Conservation (phyloP, 306 rosid species). For the Coriaria nepalensis region DNA sequence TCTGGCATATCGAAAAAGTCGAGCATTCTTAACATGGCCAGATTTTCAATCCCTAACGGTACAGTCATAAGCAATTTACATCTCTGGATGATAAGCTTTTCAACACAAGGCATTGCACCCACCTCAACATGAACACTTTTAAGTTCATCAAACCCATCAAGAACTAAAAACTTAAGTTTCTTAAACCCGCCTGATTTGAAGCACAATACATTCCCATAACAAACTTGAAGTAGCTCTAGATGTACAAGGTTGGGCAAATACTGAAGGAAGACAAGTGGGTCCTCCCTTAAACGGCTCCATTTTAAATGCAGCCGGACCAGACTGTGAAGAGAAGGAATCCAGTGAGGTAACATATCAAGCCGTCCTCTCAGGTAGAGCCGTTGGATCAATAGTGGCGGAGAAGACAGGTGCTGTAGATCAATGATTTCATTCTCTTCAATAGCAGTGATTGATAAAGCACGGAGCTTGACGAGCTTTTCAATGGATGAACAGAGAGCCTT, state of each 20-base stretch:
- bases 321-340: conserved; percentile 23
- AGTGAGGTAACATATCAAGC: conserved; percentile 17
- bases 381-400: conserved; percentile 13
- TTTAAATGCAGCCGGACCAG: conserved; percentile 13
- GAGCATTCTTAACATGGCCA: conserved; percentile 32
- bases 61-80: conserved; percentile 31
- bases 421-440: conserved; percentile 11
- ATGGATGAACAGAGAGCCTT: conserved; percentile 20
- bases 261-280: conserved; percentile 21
- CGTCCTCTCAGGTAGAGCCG: conserved; percentile 24
- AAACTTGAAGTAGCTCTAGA: conserved; percentile 32
- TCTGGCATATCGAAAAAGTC: conserved; percentile 55
- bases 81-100: conserved; percentile 40
- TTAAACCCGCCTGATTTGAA: conserved; percentile 36
- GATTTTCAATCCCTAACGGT: conserved; percentile 47
- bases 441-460: conserved; percentile 13
- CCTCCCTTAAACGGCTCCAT: conserved; percentile 23
- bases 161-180: conserved; percentile 48
- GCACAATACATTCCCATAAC: conserved; percentile 32
- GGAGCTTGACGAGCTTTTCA: conserved; percentile 12
- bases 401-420: conserved; percentile 15
- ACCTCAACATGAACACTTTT: conserved; percentile 26
- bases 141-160: conserved; percentile 44
- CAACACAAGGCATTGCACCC: conserved; percentile 52
- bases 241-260: conserved; percentile 19